A percentile compares a stretch with the other conserved stretches of the same genome.
These are phyloP conservation scores for Microdochium trichocladiopsis DNA, from an alignment of 2,329 filamentous ascomycete species.

Conservation along the genomic window DNA sequence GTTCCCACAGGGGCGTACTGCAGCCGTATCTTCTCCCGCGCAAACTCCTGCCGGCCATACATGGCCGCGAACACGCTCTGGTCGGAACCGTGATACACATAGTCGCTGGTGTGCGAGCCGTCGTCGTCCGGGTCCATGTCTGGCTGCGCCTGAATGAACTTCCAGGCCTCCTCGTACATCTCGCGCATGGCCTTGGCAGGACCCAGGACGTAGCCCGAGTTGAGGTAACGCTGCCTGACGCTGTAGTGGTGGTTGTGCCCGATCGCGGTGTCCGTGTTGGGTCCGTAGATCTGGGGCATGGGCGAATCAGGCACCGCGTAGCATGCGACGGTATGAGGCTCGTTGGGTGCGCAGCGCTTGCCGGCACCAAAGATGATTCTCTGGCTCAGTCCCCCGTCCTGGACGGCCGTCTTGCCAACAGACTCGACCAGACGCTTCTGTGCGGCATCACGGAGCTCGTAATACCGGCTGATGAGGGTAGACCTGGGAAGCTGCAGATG, in stretches of 20 bases:
- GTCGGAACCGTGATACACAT: background rate
- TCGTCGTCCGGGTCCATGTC: background rate
- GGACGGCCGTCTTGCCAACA: background rate
- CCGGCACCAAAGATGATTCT: no score
- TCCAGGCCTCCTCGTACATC: background rate
- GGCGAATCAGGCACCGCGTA: no score
- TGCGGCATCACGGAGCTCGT: background rate
- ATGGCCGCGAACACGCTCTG: background rate
- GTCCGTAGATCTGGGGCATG: no score
- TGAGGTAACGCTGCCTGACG: background rate
- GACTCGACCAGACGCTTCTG: background rate
- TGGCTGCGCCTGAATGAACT: background rate
- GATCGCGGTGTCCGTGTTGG: no score
- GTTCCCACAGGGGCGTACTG: background rate
- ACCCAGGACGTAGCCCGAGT: background rate
- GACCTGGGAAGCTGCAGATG: background rate
- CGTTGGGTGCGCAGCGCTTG: no score
- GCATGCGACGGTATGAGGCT: no score
- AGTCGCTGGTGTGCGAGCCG: background rate
- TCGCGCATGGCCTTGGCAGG: background rate
- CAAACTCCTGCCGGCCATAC: slow-evolving; percentile 1
- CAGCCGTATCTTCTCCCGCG: slow-evolving; percentile 1
- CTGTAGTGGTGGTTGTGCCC: no score
- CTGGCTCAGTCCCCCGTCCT: no score
- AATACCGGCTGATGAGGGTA: background rate